Percentiles rank a stretch among this genome's conserved stretches.
These are phyloP conservation scores for Xylaria intraflava DNA, from an alignment of 495 filamentous ascomycete genomes.

Conservation along the genomic window DNA sequence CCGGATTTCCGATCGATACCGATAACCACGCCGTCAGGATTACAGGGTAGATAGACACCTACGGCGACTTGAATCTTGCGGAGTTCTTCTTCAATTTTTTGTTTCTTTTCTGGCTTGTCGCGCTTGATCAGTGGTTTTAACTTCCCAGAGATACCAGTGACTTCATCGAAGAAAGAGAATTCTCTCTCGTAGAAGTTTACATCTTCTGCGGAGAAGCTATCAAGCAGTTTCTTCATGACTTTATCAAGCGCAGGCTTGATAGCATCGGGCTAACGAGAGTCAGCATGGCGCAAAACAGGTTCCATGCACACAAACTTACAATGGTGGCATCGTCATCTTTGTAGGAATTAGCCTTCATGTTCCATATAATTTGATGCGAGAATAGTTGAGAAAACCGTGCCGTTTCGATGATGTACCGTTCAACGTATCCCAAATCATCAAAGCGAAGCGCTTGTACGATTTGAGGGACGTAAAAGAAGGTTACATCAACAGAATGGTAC, in stretches of 20 bases:
- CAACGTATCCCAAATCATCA: slow-evolving; percentile 89
- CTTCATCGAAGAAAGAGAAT: slow-evolving; percentile 95
- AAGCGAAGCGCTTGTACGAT: slow-evolving; percentile 96
- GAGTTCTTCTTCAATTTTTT: slow-evolving; percentile 97
- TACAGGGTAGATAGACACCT: slow-evolving; percentile 93
- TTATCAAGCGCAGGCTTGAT: slow-evolving; percentile 90
- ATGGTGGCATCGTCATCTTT: slow-evolving; percentile 91
- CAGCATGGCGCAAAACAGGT: slow-evolving; percentile 20
- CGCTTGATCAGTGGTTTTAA: slow-evolving; percentile 88
- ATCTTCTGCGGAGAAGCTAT: slow-evolving; percentile 73
- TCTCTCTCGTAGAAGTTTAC: slow-evolving; percentile 87
- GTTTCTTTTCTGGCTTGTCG: slow-evolving; percentile 94
- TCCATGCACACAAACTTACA: slow-evolving; percentile 45
- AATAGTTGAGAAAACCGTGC: slow-evolving; percentile 94
- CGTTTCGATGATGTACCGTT: slow-evolving; percentile 93
- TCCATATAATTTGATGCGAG: slow-evolving; percentile 99
- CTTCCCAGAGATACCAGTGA: slow-evolving; percentile 91
- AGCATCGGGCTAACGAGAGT: slow-evolving; percentile 64
- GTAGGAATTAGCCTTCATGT: slow-evolving; percentile 98
- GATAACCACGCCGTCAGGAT: slow-evolving; percentile 93
- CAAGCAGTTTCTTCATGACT: slow-evolving; percentile 75
- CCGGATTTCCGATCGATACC: slow-evolving; percentile 97
- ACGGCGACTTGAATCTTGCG: slow-evolving; percentile 95
- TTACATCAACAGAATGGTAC: slow-evolving; percentile 87
- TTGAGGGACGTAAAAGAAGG: slow-evolving; percentile 98